phyloP scores from a whole-genome alignment of 139 green algal genomes.

The Chlorella sorokiniana region DNA sequence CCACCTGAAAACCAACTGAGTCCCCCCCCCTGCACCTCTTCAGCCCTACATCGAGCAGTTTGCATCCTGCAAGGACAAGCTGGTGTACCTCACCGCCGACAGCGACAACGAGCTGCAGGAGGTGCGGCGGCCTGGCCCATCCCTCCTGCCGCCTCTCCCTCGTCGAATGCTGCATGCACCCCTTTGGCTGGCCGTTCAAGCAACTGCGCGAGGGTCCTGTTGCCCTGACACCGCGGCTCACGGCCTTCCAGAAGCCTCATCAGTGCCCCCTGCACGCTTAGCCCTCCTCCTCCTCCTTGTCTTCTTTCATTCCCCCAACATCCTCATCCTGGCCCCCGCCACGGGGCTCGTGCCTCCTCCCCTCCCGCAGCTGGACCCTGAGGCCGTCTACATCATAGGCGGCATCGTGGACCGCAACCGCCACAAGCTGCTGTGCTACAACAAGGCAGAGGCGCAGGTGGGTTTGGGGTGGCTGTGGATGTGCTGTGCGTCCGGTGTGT shows the following conservation, averaged over 20 bases:
- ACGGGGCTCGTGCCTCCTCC: background rate
- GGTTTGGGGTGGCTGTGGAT: background rate
- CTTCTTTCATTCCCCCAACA: background rate
- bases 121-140: background rate
- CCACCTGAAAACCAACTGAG: too few relatives aligned
- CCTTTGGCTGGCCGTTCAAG: background rate
- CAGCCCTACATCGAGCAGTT: conserved; percentile 60
- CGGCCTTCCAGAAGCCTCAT: background rate
- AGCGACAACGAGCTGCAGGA: conserved; percentile 64
- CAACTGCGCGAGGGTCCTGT: too few relatives aligned
- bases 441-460: conserved; percentile 53
- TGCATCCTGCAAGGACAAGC: conserved; percentile 34
- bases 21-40: background rate
- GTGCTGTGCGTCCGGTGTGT: background rate
- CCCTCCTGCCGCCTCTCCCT: too few relatives aligned
- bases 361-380: conserved; percentile 55
- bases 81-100: conserved; percentile 90
- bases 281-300: background rate
- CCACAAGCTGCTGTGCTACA: conserved; percentile 66
- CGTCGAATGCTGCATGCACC: too few relatives aligned
- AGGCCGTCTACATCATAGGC: conserved; percentile 83
- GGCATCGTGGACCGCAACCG: conserved; percentile 90
- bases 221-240: too few relatives aligned
- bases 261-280: background rate
- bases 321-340: background rate